These are phyloP conservation scores for Neurospora sp. DNA, from an alignment of 495 filamentous ascomycete genomes.

Conservation along the genomic window DNA sequence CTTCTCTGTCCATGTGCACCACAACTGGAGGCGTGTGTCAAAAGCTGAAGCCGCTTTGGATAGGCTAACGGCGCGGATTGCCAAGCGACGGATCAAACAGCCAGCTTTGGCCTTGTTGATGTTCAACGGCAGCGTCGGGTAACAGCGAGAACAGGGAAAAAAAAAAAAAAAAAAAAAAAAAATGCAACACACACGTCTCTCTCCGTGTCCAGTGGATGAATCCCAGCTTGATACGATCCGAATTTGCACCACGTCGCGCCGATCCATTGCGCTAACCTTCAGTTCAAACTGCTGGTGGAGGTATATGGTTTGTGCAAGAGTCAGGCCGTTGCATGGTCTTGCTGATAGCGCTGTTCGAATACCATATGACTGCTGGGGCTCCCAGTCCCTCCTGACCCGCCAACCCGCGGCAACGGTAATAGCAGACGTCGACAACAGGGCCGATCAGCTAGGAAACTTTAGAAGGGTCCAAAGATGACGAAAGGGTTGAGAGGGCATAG, in stretches of 20 bases:
- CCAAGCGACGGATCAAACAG: background rate
- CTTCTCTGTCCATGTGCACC: background rate
- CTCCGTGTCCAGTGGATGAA: background rate
- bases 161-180: background rate
- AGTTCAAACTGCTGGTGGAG: background rate
- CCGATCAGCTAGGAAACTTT: background rate
- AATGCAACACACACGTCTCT: background rate
- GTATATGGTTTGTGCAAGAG: background rate
- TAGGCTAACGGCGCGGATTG: background rate
- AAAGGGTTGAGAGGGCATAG: background rate
- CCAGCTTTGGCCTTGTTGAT: background rate
- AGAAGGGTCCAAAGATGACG: background rate
- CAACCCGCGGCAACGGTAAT: background rate
- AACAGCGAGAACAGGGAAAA: background rate
- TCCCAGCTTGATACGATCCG: background rate
- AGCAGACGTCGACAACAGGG: background rate
- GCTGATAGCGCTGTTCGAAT: constrained; percentile 1
- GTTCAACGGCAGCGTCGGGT: background rate
- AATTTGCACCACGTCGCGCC: background rate
- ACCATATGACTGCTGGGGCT: constrained; percentile 3
- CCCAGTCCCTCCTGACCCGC: background rate
- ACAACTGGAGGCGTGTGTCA: background rate
- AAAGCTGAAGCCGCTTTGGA: background rate
- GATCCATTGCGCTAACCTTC: background rate
- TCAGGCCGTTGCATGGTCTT: background rate